Evolutionary conservation across 2,329 filamentous ascomycete genomes (phyloP).

Genomic region (Xylariaceae sp.): DNA sequence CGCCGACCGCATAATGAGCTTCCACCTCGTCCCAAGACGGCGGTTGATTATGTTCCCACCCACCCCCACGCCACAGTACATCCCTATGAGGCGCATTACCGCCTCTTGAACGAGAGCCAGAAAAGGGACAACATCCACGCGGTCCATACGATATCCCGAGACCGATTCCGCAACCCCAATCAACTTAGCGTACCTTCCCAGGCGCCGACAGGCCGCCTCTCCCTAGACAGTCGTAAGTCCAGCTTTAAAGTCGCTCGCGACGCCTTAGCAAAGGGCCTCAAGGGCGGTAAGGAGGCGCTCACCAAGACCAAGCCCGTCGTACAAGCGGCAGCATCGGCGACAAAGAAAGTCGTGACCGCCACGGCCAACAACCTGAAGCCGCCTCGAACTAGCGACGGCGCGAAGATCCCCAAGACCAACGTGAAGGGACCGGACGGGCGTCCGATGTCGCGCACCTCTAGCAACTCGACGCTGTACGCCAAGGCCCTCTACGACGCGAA

Average conservation of each 20-base stretch:
- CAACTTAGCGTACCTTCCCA: conserved; percentile 1
- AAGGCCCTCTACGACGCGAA: conserved; percentile 1
- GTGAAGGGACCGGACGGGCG: background rate
- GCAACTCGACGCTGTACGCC: conserved; percentile 1
- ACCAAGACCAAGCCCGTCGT: conserved; percentile 2
- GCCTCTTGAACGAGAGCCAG: conserved; percentile 9
- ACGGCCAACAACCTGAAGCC: background rate
- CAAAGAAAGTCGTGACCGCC: conserved; percentile 1
- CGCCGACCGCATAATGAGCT: background rate
- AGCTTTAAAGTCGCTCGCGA: background rate
- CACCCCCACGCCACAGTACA: conserved; percentile 3
- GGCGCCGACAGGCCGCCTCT: background rate
- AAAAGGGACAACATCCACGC: background rate
- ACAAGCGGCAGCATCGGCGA: background rate
- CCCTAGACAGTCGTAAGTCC: conserved; percentile 7
- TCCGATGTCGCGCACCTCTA: conserved; percentile 1
- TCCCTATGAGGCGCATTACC: background rate
- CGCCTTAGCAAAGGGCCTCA: background rate
- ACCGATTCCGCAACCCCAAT: background rate
- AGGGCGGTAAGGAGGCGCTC: conserved; percentile 1
- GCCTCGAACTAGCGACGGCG: background rate
- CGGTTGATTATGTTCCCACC: conserved; percentile 8
- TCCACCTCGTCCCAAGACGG: conserved; percentile 7
- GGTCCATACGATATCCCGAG: conserved; percentile 1
- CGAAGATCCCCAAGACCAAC: background rate